phyloP scores from a whole-genome alignment of 2,329 filamentous ascomycete species.

The Calonectria crousiana region DNA sequence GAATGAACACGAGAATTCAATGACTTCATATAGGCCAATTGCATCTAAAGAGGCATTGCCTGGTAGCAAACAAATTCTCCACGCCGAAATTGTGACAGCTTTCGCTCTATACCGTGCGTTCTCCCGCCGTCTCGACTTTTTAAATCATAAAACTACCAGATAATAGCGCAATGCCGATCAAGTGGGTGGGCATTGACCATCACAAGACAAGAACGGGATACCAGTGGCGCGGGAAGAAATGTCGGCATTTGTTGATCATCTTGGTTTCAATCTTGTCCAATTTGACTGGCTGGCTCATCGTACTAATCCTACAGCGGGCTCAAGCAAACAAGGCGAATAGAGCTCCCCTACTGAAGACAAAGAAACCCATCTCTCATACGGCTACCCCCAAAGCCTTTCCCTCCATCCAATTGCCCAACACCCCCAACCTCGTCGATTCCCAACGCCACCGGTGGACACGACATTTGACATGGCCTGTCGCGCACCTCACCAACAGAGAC shows the following conservation, averaged over 20 bases:
- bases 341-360: constrained; percentile 17
- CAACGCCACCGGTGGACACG: constrained; percentile 34
- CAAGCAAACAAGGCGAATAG: constrained; percentile 6
- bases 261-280: constrained; percentile 16
- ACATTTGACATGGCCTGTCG: constrained; percentile 18
- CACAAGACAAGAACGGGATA: neutral
- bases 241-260: constrained; percentile 5
- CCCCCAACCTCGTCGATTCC: constrained; percentile 33
- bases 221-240: neutral
- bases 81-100: neutral
- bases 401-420: constrained; percentile 36
- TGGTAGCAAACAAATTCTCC: neutral
- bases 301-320: constrained; percentile 12
- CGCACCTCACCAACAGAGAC: constrained; percentile 27
- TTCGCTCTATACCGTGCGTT: neutral
- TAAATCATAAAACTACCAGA: neutral
- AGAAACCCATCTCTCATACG: constrained; percentile 23
- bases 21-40: neutral
- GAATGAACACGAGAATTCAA: neutral
- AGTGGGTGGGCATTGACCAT: neutral
- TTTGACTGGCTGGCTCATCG: constrained; percentile 1
- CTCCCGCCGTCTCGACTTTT: neutral
- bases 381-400: constrained; percentile 25
- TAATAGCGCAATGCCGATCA: neutral
- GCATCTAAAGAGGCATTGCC: neutral